phyloP scores from a whole-genome alignment of 352 stramenopile species.

The Phytopythium oedochilum region DNA sequence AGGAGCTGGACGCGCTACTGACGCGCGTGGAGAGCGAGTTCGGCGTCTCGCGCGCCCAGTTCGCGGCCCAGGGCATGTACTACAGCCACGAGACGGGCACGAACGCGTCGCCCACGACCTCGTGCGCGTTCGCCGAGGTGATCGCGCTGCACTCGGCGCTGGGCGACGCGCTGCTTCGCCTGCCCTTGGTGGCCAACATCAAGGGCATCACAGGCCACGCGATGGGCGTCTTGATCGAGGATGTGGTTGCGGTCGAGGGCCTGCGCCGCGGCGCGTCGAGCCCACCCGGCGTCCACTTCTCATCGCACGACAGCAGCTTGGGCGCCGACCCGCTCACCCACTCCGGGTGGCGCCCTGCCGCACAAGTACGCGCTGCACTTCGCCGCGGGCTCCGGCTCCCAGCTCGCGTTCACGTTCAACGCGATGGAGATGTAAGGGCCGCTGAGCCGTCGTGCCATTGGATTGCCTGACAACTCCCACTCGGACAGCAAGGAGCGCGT shows the following conservation, averaged over 20 bases:
- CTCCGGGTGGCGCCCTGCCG: slow-evolving; percentile 51
- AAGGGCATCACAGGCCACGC: slow-evolving; percentile 95
- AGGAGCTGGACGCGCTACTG: slow-evolving; percentile 91
- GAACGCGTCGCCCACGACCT: slow-evolving; percentile 89
- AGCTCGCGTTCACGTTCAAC: slow-evolving; percentile 96
- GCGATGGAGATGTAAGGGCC: slow-evolving; percentile 32
- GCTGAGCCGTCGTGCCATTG: no score
- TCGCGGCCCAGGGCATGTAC: slow-evolving; percentile 93
- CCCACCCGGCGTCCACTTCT: slow-evolving; percentile 92
- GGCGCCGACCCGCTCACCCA: slow-evolving; percentile 41
- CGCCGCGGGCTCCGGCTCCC: slow-evolving; percentile 94
- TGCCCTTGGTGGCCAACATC: slow-evolving; percentile 89
- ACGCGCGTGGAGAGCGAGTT: slow-evolving; percentile 85
- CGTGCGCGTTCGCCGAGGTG: slow-evolving; percentile 94
- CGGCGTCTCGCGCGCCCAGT: slow-evolving; percentile 88
- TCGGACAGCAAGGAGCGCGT: no score
- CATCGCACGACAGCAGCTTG: slow-evolving; percentile 74
- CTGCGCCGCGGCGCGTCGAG: slow-evolving; percentile 80
- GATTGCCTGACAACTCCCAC: no score
- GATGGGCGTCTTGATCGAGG: slow-evolving; percentile 97
- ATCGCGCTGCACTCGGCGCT: slow-evolving; percentile 56
- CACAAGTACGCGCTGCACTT: slow-evolving; percentile 94
- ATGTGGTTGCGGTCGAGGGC: slow-evolving; percentile 92
- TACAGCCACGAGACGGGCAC: slow-evolving; percentile 97
- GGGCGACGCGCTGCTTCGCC: slow-evolving; percentile 59